phyloP scores from a whole-genome alignment of 1,284 basidiomycete genomes.

The Fomitiporia mediterranea region DNA sequence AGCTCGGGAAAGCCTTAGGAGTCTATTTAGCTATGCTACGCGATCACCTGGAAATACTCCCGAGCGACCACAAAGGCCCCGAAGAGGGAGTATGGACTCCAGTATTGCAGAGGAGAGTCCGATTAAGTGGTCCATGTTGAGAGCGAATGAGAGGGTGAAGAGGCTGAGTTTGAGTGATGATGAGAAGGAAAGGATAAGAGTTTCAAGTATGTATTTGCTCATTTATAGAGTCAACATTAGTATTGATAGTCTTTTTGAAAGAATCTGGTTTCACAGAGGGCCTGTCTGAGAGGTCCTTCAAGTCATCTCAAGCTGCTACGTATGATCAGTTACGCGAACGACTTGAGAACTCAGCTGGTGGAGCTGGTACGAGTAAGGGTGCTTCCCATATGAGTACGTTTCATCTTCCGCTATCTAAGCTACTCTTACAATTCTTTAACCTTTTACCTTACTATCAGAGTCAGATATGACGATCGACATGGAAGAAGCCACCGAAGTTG shows the following conservation, averaged over 20 bases:
- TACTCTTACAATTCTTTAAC: neutral
- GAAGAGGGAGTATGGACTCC: slow-evolving; percentile 55
- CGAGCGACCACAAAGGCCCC: slow-evolving; percentile 28
- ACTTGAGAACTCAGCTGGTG: slow-evolving; percentile 36
- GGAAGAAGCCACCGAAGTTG: slow-evolving; percentile 9
- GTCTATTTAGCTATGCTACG: slow-evolving; percentile 57
- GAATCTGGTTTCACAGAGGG: neutral
- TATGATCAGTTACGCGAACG: slow-evolving; percentile 48
- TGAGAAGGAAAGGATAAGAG: slow-evolving; percentile 44
- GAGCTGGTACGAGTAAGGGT: slow-evolving; percentile 29
- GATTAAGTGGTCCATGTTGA: slow-evolving; percentile 30
- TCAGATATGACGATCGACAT: slow-evolving; percentile 10
- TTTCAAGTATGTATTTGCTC: slow-evolving; percentile 41
- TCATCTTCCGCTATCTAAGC: neutral
- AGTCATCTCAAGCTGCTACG: slow-evolving; percentile 41
- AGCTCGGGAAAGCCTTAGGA: slow-evolving; percentile 53
- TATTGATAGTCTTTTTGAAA: slow-evolving; percentile 21
- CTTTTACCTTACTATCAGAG: neutral
- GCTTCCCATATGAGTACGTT: slow-evolving; percentile 2
- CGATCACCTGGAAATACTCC: slow-evolving; percentile 61
- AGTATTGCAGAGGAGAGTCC: slow-evolving; percentile 59
- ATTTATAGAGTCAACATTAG: neutral
- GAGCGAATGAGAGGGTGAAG: slow-evolving; percentile 42
- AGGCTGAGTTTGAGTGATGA: slow-evolving; percentile 63
- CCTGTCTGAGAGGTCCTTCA: slow-evolving; percentile 28